Conservation (phyloP, 345 rosid species). For the Hirschfeldia incana region DNA sequence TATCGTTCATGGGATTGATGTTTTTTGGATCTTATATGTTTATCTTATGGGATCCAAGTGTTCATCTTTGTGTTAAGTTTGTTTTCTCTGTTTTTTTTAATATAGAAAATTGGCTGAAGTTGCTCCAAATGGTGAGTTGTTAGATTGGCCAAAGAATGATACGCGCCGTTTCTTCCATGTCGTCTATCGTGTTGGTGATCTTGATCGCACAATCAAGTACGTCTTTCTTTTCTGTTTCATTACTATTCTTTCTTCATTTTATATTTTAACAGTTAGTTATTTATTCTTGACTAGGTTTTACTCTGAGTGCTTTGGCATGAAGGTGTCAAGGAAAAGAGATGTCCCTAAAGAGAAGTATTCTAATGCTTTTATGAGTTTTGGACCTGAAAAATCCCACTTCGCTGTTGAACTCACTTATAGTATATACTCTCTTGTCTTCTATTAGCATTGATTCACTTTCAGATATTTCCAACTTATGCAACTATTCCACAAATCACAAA, state of each 20-base stretch:
- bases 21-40: not conserved
- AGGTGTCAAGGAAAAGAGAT: constrained; percentile 84
- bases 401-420: constrained; percentile 86
- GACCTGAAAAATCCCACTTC: constrained; percentile 73
- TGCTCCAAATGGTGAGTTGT: constrained; percentile 53
- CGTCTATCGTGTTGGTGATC: constrained; percentile 93
- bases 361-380: constrained; percentile 90
- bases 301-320: constrained; percentile 92
- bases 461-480: not conserved
- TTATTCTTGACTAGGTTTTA: constrained; percentile 55
- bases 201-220: constrained; percentile 84
- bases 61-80: not conserved
- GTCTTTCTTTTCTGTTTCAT: constrained; percentile 8
- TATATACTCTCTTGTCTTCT: constrained; percentile 23
- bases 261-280: not conserved
- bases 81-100: not conserved
- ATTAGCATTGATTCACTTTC: not conserved
- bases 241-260: not conserved
- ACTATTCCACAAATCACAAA: not conserved
- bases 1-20: not conserved
- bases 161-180: constrained; percentile 84
- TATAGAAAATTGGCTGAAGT: constrained; percentile 52
- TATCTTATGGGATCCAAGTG: not conserved
- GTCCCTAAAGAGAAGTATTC: constrained; percentile 88
- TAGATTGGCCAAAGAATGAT: constrained; percentile 91